These are phyloP conservation scores for Claviceps spartinae DNA, from an alignment of 2,329 filamentous ascomycete genomes.

Conservation along the genomic window DNA sequence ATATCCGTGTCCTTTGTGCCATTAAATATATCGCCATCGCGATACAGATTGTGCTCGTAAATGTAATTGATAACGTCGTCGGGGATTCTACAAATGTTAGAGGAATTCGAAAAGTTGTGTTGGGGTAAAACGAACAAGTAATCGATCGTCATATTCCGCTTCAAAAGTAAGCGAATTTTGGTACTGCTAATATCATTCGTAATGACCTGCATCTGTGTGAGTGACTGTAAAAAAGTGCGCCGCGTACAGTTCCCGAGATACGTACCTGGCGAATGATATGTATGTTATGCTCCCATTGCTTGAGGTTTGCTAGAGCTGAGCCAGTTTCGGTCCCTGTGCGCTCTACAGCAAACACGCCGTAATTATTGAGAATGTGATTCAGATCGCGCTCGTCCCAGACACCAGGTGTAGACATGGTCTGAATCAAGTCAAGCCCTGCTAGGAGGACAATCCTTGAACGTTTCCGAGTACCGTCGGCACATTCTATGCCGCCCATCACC, in stretches of 20 bases:
- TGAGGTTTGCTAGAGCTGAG: constrained; percentile 68
- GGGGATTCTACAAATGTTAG: constrained; percentile 31
- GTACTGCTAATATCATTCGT: constrained; percentile 78
- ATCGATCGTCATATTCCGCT: constrained; percentile 69
- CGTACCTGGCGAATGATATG: constrained; percentile 56
- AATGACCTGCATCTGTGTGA: constrained; percentile 26
- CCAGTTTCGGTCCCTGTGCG: constrained; percentile 79
- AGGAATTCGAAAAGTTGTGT: too few species aligned
- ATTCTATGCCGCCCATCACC: constrained; percentile 62
- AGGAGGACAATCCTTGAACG: constrained; percentile 64
- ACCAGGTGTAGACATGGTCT: constrained; percentile 58
- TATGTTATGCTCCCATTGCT: constrained; percentile 74
- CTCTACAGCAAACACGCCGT: constrained; percentile 77
- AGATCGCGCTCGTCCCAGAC: constrained; percentile 79
- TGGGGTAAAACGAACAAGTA: constrained; percentile 31
- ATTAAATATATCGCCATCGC: constrained; percentile 9
- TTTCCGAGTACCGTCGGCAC: constrained; percentile 50
- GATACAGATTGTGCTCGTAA: constrained; percentile 51
- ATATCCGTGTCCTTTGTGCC: not conserved
- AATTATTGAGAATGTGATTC: constrained; percentile 74
- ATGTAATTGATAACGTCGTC: constrained; percentile 65
- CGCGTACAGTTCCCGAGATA: not conserved
- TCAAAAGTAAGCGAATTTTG: constrained; percentile 69
- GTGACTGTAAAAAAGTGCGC: not conserved
- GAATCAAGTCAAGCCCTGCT: constrained; percentile 63